Percentiles rank a stretch among this genome's conserved stretches.
phyloP scores from a whole-genome alignment of 192 early-diverging fungal species.

The Mortierella antarctica region DNA sequence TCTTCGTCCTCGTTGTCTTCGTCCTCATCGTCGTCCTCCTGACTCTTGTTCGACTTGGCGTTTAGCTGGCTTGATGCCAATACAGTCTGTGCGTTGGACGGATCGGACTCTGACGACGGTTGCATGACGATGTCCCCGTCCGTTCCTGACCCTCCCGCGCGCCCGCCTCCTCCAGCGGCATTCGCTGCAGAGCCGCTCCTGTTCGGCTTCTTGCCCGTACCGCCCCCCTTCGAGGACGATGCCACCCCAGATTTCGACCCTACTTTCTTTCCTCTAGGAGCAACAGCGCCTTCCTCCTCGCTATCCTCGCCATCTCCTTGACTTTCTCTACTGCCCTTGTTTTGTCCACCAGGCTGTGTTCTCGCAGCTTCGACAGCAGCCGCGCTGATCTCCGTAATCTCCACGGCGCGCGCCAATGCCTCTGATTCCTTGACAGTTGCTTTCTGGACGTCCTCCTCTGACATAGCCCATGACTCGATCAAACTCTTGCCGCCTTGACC shows the following conservation, averaged over 20 bases:
- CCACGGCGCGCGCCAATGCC: slow-evolving; percentile 7
- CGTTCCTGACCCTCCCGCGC: not conserved
- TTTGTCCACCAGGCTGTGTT: slow-evolving; percentile 40
- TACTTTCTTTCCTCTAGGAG: slow-evolving; percentile 4
- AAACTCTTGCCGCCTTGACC: not conserved
- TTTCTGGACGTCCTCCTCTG: slow-evolving; percentile 31
- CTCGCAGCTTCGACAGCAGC: slow-evolving; percentile 43
- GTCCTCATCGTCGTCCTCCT: slow-evolving; percentile 23
- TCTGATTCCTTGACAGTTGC: slow-evolving; percentile 21
- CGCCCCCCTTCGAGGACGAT: slow-evolving; percentile 13
- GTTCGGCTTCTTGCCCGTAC: slow-evolving; percentile 1
- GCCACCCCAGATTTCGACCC: slow-evolving; percentile 1
- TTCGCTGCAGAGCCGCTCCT: not conserved
- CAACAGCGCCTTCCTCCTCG: slow-evolving; percentile 26
- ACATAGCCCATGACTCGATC: slow-evolving; percentile 31
- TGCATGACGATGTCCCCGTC: slow-evolving; percentile 4
- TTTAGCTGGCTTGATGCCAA: too few species aligned
- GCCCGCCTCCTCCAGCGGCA: not conserved
- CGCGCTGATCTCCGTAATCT: slow-evolving; percentile 39
- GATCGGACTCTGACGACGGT: not conserved
- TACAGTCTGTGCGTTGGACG: too few species aligned
- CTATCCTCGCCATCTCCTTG: slow-evolving; percentile 43
- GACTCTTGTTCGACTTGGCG: not conserved
- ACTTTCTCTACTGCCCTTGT: slow-evolving; percentile 34
- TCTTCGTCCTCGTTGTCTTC: slow-evolving; percentile 31